Conservation (phyloP, 2,329 filamentous ascomycete species). For the Fusarium paranaense region DNA sequence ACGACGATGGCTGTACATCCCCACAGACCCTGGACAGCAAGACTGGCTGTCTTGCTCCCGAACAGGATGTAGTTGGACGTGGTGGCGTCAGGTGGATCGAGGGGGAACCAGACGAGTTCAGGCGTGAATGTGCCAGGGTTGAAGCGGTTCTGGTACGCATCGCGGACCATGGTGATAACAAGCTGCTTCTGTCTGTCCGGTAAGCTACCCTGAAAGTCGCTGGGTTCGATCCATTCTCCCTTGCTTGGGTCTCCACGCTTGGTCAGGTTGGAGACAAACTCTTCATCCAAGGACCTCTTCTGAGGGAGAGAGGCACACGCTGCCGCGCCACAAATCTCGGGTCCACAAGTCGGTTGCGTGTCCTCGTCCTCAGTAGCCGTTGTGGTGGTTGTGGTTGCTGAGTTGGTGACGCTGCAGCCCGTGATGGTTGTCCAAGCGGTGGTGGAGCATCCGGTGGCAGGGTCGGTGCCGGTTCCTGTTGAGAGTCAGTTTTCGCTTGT, state of each 20-base stretch:
- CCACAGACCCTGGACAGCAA: neutral
- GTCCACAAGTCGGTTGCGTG: neutral
- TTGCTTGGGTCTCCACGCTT: neutral
- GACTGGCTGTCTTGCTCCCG: neutral
- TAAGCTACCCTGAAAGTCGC: neutral
- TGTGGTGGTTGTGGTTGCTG: neutral
- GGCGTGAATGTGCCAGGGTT: neutral
- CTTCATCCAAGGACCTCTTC: neutral
- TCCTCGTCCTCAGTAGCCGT: neutral
- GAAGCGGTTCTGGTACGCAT: neutral
- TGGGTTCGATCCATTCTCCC: neutral
- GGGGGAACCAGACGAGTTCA: neutral
- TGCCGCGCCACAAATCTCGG: neutral
- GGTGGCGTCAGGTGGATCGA: neutral
- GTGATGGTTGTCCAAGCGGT: neutral
- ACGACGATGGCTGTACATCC: neutral
- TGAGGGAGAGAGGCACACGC: neutral
- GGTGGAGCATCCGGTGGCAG: neutral
- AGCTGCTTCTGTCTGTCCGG: neutral
- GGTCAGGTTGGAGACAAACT: neutral
- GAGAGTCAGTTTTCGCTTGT: neutral
- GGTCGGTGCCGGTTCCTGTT: neutral
- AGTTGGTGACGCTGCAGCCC: neutral
- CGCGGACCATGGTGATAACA: neutral
- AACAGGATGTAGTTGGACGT: neutral